Evolutionary conservation across 2,329 filamentous ascomycete genomes (phyloP), one percentile per base, ranked within the genome.

Genomic region (Pseudocercospora fijiensis): DNA sequence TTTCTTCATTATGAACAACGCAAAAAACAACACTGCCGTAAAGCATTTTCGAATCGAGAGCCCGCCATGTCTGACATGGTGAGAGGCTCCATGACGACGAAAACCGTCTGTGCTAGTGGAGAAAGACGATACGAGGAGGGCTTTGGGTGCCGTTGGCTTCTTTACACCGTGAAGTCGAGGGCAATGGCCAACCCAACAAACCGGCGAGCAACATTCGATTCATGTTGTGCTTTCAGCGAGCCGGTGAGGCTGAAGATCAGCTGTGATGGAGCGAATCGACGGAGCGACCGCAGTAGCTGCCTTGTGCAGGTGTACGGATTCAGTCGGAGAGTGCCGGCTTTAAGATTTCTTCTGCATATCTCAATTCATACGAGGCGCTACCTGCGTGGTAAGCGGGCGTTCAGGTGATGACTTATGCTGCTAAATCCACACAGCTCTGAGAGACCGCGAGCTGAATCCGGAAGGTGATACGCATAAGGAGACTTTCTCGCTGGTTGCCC

Each of bases 31-130:
- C 75, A 75, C 75, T 73, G 72, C 72, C 73, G 61, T 75, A 74
- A 77, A 76, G 75, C 75, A 77, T 76, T 77, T 76, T 76, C 74
- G 71, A 73, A 68, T 76, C 71, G 74, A 76, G 73, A 76, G 73
- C 71, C 72, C 72, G 70, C 70, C 63, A 67, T 71, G 70, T 58
- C 62, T 53, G 53, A 47, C 69, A 68, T 43, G 67, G 68, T 70
- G 73, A 65, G 74, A 70, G 73, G 74, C 75, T 76, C 74, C 75
- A 77, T 76, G 75, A 77, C 70, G 71, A 75, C 74, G 73, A 74
- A 76, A 76, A 76, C 74, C 74, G 74, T 76, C 74, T 73, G 74
- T 73, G 69, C 71, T 67, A 76, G 75, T 76, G 75, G 70, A 76
- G 75, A 77, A 65, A 57, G 68, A 75, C 43, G 60, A 27, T 57